Percentiles rank a stretch among this genome's conserved stretches.
Conservation (phyloP, 768 basidiomycete genomes). For the Cytidiella melzeri region DNA sequence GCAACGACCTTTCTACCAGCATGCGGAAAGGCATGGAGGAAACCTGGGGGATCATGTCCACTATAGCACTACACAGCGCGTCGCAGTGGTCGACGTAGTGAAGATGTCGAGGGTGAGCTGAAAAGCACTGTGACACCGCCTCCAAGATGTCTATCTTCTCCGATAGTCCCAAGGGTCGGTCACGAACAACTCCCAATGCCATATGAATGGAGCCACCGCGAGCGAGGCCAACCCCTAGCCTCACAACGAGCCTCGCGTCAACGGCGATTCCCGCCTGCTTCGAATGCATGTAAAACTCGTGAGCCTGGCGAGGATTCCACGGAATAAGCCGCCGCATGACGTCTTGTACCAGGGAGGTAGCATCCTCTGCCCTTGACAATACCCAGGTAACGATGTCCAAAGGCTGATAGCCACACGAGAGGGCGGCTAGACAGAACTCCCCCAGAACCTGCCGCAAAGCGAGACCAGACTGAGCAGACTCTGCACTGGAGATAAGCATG, state of each 20-base stretch:
- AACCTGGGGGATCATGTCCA: background rate
- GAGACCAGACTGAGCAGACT: no score
- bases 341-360: no score
- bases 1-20: background rate
- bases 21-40: background rate
- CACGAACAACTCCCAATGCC: background rate
- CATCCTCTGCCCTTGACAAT: no score
- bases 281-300: background rate
- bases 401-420: no score
- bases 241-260: background rate
- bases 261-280: background rate
- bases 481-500: no score
- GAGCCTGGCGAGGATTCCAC: background rate
- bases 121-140: background rate
- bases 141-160: background rate
- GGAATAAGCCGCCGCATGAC: no score
- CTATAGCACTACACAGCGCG: background rate
- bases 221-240: background rate
- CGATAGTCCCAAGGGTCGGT: background rate
- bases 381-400: no score
- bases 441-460: no score
- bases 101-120: no score
- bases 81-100: no score
- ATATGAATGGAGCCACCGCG: no score
- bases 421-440: no score